These are phyloP conservation scores for Agrocybe chaxingu DNA, from an alignment of 768 basidiomycete genomes.

Conservation along the genomic window DNA sequence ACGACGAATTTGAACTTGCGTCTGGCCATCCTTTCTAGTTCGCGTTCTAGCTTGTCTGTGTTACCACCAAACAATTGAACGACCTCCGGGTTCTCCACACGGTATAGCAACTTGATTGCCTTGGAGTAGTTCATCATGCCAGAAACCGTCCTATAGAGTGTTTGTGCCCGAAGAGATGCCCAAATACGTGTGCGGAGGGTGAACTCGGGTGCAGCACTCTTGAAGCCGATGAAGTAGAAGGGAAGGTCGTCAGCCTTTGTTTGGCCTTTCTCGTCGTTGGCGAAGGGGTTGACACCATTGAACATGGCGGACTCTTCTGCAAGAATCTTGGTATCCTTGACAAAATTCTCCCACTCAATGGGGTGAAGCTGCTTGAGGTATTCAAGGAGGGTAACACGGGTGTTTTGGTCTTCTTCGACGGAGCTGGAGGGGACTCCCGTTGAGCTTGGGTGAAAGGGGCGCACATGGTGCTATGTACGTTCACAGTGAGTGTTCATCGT, in stretches of 20 bases:
- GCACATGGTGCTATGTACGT: no score
- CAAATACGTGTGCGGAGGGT: conserved; percentile 98
- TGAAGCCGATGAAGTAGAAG: conserved; percentile 99
- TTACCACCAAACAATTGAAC: conserved; percentile 97
- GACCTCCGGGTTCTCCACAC: conserved; percentile 98
- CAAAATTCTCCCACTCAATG: conserved; percentile 99
- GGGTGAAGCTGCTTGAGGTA: conserved; percentile 98
- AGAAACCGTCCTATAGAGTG: conserved; percentile 96
- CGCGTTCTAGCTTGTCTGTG: conserved; percentile 93
- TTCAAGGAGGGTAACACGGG: conserved; percentile 94
- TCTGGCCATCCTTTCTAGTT: conserved; percentile 95
- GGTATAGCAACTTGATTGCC: conserved; percentile 98
- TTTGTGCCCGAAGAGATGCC: conserved; percentile 98
- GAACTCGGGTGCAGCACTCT: conserved; percentile 96
- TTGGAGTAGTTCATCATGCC: conserved; percentile 99
- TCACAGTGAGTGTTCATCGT: no score
- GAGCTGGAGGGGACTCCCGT: no score
- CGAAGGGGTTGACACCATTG: conserved; percentile 67
- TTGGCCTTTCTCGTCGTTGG: conserved; percentile 76
- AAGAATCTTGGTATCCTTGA: conserved; percentile 98
- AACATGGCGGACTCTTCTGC: conserved; percentile 92
- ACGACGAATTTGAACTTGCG: conserved; percentile 99
- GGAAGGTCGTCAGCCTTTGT: conserved; percentile 91
- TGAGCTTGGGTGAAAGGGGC: no score
- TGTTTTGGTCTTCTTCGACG: conserved; percentile 96